A percentile compares a stretch with the other conserved stretches of the same genome.
Evolutionary conservation across 1,284 basidiomycete genomes (phyloP).

Genomic region (Thelephora terrestris): DNA sequence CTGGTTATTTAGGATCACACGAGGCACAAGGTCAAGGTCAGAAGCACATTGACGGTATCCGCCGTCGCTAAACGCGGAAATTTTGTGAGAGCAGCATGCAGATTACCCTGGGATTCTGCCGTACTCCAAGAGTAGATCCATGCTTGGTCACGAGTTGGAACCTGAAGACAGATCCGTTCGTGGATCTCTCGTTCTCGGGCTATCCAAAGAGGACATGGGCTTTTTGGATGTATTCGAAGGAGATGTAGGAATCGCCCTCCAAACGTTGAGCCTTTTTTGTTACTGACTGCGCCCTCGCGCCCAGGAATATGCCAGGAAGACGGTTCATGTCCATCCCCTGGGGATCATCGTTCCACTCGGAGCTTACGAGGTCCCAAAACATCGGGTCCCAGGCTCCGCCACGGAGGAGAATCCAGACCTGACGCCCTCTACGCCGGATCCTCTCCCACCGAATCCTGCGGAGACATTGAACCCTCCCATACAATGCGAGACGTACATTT

Average conservation of each 20-base stretch:
- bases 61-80: neutral
- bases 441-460: slow-evolving; percentile 27
- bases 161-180: slow-evolving; percentile 48
- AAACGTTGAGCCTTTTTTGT: neutral
- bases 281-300: neutral
- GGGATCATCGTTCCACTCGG: slow-evolving; percentile 25
- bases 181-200: slow-evolving; percentile 61
- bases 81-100: slow-evolving; percentile 29
- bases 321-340: slow-evolving; percentile 46
- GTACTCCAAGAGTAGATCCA: slow-evolving; percentile 31
- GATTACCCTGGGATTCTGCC: slow-evolving; percentile 79
- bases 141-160: slow-evolving; percentile 35
- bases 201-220: slow-evolving; percentile 47
- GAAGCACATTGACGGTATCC: neutral
- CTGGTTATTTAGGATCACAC: slow-evolving; percentile 52
- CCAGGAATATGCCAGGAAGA: slow-evolving; percentile 62
- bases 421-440: slow-evolving; percentile 30
- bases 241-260: slow-evolving; percentile 38
- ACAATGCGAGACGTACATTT: slow-evolving; percentile 64
- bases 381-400: too few species aligned
- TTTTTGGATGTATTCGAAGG: slow-evolving; percentile 74
- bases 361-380: neutral
- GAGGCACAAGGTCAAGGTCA: slow-evolving; percentile 53
- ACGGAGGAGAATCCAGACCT: slow-evolving; percentile 10
- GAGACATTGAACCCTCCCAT: slow-evolving; percentile 23